Evolutionary conservation across 306 rosid genomes (phyloP), one percentile per base, ranked within the genome.

Genomic region (Acacia crassicarpa): DNA sequence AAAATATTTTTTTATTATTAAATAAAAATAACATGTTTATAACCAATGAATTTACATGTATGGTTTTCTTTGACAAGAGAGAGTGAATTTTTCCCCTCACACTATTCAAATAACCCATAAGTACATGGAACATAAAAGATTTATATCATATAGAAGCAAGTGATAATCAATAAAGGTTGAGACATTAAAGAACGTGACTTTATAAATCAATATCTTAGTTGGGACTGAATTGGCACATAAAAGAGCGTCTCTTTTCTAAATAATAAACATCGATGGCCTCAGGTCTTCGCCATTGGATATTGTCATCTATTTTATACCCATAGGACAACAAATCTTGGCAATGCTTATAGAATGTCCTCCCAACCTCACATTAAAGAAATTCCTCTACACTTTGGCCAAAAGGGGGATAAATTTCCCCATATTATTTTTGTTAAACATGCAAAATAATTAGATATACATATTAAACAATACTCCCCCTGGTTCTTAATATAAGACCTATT

Each of bases 151-250:
- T 32, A 32, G 35, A 32, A 32, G 35, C 53, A 48, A 12, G 53
- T 12, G 35, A 62, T 27, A 62, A 14, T 62, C 41, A 15, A 66
- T 32, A 19, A 5, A 9, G 43, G 41, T 32, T 27, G 17, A 62
- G 35, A 12, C 67, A 25, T 25, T 13, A 25, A 62, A 62, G 38
- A 10, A 45, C 10, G 0, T 22, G 67, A 59, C 74, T 61, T 10
- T 53, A 56, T 79, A 51, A 80, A 56, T 30, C 48, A 67, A 62
- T 78, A 67, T 67, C 78, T 54, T 27, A 32, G 43, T 51, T 54
- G 76, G 68, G 74, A 79, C 59, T 27, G 27, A 45, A n/a, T 30
- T 16, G 43, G 65, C 7, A 61, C 72, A 40, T 19, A 74, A 74
- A n/a, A 84, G 76, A 58, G 22, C 23, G 27, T 54, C 67, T 74